phyloP scores from a whole-genome alignment of 139 green algal genomes.

The Yamagishiella unicocca region DNA sequence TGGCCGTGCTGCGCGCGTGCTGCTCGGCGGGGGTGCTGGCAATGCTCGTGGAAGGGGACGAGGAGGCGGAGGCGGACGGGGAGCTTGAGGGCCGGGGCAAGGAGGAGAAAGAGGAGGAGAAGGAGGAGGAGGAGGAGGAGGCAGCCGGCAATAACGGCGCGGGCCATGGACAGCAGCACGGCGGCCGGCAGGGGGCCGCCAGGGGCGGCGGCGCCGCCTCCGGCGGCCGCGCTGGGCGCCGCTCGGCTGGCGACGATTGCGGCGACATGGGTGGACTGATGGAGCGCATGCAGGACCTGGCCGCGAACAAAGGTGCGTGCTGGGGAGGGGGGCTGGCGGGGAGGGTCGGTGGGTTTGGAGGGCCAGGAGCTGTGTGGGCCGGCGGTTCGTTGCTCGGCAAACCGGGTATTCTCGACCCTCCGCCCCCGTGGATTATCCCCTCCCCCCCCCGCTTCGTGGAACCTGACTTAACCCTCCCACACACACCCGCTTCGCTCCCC shows the following conservation, averaged over 20 bases:
- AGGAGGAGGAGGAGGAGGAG: neutral
- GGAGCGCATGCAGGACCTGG: slow-evolving; percentile 78
- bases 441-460: no score
- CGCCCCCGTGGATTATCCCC: no score
- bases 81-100: slow-evolving; percentile 1
- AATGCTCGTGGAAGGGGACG: neutral
- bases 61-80: slow-evolving; percentile 46
- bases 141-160: slow-evolving; percentile 13
- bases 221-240: neutral
- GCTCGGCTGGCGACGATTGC: neutral
- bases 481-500: no score
- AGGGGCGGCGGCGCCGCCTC: neutral
- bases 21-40: slow-evolving; percentile 47
- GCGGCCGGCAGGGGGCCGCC: neutral
- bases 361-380: no score
- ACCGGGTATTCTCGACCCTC: no score
- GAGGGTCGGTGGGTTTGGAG: neutral
- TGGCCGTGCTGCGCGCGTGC: slow-evolving; percentile 71
- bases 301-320: slow-evolving; percentile 66
- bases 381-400: no score
- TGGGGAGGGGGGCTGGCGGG: neutral
- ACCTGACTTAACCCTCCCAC: no score
- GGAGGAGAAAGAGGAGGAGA: slow-evolving; percentile 17
- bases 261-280: slow-evolving; percentile 71
- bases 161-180: neutral